Evolutionary conservation across 108 stramenopile genomes (phyloP).

Genomic region (Cyclostephanos tholiformis): DNA sequence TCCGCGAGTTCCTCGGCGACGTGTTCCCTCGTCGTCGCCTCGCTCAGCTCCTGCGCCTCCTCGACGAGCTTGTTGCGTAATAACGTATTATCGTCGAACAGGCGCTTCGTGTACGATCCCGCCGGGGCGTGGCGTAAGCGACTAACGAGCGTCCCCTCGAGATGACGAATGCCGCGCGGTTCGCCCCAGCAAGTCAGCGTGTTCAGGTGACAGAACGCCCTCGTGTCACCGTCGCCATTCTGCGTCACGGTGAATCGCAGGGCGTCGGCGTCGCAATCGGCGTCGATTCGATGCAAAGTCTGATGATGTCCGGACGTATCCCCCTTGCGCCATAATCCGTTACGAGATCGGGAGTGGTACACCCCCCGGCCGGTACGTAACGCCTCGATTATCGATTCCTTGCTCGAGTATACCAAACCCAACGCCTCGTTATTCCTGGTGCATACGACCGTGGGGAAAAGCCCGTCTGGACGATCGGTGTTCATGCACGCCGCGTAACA

Average conservation of each 20-base stretch:
- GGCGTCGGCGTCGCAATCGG: slow-evolving; percentile 97
- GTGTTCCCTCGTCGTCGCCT: slow-evolving; percentile 82
- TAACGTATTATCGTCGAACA: slow-evolving; percentile 89
- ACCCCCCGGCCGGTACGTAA: slow-evolving; percentile 89
- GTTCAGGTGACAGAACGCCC: slow-evolving; percentile 91
- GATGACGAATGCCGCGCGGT: slow-evolving; percentile 81
- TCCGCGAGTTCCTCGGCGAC: slow-evolving; percentile 96
- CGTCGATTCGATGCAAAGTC: slow-evolving; percentile 82
- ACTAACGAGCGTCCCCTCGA: slow-evolving; percentile 80
- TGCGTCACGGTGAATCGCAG: slow-evolving; percentile 92
- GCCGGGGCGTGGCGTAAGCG: slow-evolving; percentile 80
- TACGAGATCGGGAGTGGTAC: slow-evolving; percentile 91
- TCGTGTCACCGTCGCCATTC: slow-evolving; percentile 61
- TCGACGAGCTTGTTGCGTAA: slow-evolving; percentile 96
- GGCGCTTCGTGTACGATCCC: slow-evolving; percentile 95
- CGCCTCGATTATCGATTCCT: slow-evolving; percentile 81
- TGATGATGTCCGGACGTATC: slow-evolving; percentile 94
- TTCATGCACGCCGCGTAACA: slow-evolving; percentile 72
- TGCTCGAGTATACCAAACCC: slow-evolving; percentile 93
- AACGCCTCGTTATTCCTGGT: slow-evolving; percentile 81
- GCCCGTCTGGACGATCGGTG: slow-evolving; percentile 91
- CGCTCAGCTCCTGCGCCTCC: slow-evolving; percentile 97
- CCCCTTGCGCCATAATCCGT: slow-evolving; percentile 93
- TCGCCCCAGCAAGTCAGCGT: slow-evolving; percentile 92
- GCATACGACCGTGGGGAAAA: slow-evolving; percentile 94